Conservation (phyloP, 2,329 filamentous ascomycete species). For the Fusarium tricinctum region DNA sequence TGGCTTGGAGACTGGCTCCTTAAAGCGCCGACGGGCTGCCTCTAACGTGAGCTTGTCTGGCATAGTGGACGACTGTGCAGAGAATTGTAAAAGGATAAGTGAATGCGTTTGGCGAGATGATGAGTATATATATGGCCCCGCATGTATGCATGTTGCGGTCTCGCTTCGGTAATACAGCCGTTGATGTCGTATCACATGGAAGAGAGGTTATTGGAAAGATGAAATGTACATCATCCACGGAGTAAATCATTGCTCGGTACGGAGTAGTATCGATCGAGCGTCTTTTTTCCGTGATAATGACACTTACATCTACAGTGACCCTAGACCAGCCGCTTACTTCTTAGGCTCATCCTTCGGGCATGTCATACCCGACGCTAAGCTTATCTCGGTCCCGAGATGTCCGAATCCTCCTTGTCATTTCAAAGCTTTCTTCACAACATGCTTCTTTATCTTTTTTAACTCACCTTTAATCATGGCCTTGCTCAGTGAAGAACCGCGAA, state of each 20-base stretch:
- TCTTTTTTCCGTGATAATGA: not conserved
- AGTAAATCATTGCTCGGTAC: not conserved
- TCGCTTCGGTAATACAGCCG: not conserved
- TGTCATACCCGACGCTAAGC: slow-evolving; percentile 1
- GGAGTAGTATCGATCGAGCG: not conserved
- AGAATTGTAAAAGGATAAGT: not conserved
- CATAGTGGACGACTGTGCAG: not conserved
- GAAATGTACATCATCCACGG: too few species aligned
- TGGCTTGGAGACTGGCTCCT: not conserved
- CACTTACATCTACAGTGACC: not conserved
- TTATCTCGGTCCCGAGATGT: not conserved
- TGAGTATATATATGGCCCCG: not conserved
- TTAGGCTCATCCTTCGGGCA: not conserved
- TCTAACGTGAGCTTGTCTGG: not conserved
- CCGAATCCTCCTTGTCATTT: not conserved
- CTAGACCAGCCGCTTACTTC: not conserved
- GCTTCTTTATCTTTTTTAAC: too few species aligned
- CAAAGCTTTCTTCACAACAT: not conserved
- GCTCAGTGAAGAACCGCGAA: not conserved
- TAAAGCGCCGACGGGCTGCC: slow-evolving; percentile 5
- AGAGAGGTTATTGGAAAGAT: too few species aligned
- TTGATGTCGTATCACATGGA: too few species aligned
- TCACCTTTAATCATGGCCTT: not conserved
- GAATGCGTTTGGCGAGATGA: too few species aligned
- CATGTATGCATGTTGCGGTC: not conserved